Base-by-base conservation (phyloP, 371 early-diverging fungal species). In the Mortierella polycephala region DNA sequence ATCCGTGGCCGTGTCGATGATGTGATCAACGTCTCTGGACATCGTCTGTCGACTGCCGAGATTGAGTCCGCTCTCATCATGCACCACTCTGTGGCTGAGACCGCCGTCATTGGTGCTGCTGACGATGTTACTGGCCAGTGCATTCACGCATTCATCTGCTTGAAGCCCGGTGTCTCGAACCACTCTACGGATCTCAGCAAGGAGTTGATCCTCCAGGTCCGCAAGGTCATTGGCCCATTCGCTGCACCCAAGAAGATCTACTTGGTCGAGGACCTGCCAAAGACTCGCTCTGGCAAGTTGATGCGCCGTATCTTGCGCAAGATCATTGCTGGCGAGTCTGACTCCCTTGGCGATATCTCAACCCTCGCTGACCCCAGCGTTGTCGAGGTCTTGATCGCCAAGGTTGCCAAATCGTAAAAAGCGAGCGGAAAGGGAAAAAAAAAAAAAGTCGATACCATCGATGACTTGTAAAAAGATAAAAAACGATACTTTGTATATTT, bases 21-120 rank as follows among this genome's bases (percentile, higher is more conserved):
- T 84, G 98, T 99, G 39, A 96, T 98, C 84, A 99, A 99, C 86
- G 98, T 99, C 12, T 91, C 96, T 18, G 99, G 99, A 20, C 99
- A 99, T 85, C 91, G 99, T 63, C 83, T 99, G 65, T 93, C 93
- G 55, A 99, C 99, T 0, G 93, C 98, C 53, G 99, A 99, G 87
- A 94, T 99, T 60, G 97, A 97, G 83, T 94, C 94, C 30, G 96
- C 95, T 1, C 85, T 95, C 50, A 92, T 96, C 64, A 68, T 86
- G 21, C 93, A 96, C 81, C 86, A 84, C 39, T 83, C 89, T 5
- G 95, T 97, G 51, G 94, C 97, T 13, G 99, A 99, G 85, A 91
- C 97, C 0, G 99, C 99, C 12, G 99, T 96, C 13, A 93, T 99
- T 56, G 97, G 97, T 45, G 90, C 94, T 12, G 83, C 87, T 44